Evolutionary conservation across 225 moss, liverwort and hornwort species (phyloP).

Genomic region (Physcomitrium patens): DNA sequence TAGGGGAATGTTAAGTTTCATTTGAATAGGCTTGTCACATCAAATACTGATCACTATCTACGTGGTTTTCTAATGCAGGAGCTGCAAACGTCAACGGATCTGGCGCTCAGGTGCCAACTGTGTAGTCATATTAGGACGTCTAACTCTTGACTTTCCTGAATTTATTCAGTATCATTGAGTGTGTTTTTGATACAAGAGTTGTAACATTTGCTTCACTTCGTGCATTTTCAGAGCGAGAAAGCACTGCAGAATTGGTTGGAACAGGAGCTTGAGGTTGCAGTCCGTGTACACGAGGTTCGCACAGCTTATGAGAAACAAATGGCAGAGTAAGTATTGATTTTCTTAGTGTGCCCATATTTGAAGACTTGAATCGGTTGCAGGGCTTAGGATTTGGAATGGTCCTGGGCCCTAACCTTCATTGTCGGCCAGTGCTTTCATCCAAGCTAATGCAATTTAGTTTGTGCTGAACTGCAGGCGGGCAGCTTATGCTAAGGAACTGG

Average conservation of each 20-base stretch:
- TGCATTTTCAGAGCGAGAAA: constrained; percentile 70
- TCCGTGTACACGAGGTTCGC: constrained; percentile 94
- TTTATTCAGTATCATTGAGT: background rate
- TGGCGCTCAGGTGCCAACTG: constrained; percentile 46
- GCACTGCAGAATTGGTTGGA: constrained; percentile 85
- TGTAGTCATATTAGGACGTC: background rate
- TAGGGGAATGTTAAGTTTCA: too few relatives aligned
- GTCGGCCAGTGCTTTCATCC: background rate
- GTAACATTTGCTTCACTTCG: background rate
- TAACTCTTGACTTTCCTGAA: background rate
- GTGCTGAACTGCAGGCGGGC: constrained; percentile 51
- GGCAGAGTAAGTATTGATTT: constrained; percentile 72
- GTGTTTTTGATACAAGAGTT: background rate
- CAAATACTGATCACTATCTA: constrained; percentile 19
- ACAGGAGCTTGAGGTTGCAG: constrained; percentile 94
- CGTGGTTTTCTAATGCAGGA: constrained; percentile 33
- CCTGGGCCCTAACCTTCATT: background rate
- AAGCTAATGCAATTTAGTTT: background rate
- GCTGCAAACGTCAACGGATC: constrained; percentile 48
- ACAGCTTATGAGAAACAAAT: constrained; percentile 90
- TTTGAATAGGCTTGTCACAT: background rate
- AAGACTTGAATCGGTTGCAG: too few relatives aligned
- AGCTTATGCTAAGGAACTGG: constrained; percentile 68
- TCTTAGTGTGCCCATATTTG: too few relatives aligned
- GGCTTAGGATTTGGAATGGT: background rate